phyloP scores from a whole-genome alignment of 805 yeast species.

The Pichia nanzhaoensis region DNA sequence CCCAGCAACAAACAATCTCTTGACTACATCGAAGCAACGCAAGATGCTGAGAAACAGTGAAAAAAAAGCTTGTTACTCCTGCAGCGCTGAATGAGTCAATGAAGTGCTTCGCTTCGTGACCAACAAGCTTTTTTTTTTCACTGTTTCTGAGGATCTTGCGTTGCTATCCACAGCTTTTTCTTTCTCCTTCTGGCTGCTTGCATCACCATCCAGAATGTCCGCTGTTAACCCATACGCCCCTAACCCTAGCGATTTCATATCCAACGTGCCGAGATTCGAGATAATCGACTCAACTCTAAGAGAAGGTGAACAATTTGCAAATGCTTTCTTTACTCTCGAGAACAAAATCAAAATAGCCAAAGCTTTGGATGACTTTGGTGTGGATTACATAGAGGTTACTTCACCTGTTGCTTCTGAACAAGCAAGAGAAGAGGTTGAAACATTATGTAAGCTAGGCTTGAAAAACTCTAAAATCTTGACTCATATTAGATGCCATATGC shows the following conservation, averaged over 20 bases:
- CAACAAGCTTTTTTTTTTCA: too few species aligned
- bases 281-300: slow-evolving; percentile 52
- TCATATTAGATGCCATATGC: slow-evolving; percentile 57
- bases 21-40: too few species aligned
- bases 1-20: too few species aligned
- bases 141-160: too few species aligned
- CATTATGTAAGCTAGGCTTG: slow-evolving; percentile 52
- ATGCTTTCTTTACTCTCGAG: slow-evolving; percentile 52
- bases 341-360: slow-evolving; percentile 53
- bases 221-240: slow-evolving; percentile 50
- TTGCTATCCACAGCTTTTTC: too few species aligned
- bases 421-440: slow-evolving; percentile 50
- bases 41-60: too few species aligned
- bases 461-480: slow-evolving; percentile 49
- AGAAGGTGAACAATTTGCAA: slow-evolving; percentile 61
- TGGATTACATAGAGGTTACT: slow-evolving; percentile 53
- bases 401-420: slow-evolving; percentile 57
- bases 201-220: not conserved
- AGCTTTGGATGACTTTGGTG: slow-evolving; percentile 56
- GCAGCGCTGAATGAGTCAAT: too few species aligned
- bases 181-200: too few species aligned
- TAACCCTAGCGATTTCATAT: slow-evolving; percentile 49
- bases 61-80: too few species aligned
- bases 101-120: too few species aligned
- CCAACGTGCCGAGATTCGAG: slow-evolving; percentile 48